Evolutionary conservation across 305 asterid species (phyloP).

Genomic region (Caryopteris hybrid): DNA sequence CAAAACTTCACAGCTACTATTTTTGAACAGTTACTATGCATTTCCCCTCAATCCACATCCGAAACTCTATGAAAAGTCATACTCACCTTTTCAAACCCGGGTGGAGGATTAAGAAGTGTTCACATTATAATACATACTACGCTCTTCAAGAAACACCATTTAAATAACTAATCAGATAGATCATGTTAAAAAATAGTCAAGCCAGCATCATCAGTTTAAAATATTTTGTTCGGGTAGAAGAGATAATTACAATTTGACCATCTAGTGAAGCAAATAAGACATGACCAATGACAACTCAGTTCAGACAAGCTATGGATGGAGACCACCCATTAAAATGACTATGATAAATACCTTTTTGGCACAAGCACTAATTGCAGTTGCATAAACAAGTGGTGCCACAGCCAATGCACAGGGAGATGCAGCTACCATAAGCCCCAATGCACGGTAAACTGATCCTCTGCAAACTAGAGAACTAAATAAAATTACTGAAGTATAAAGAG

Average conservation of each 20-base stretch:
- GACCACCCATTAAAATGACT: background rate
- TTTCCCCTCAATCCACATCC: too few species aligned
- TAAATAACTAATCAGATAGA: background rate
- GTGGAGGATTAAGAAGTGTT: background rate
- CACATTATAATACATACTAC: background rate
- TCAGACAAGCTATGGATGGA: constrained; percentile 9
- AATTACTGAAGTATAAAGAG: constrained; percentile 14
- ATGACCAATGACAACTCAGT: background rate
- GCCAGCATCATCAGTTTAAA: background rate
- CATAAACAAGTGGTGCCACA: constrained; percentile 94
- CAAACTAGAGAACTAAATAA: constrained; percentile 51
- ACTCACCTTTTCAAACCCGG: background rate
- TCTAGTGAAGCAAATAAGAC: background rate
- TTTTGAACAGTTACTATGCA: too few species aligned
- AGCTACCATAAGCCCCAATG: constrained; percentile 98
- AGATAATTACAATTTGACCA: constrained; percentile 4
- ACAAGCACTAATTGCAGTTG: constrained; percentile 98
- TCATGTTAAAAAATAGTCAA: background rate
- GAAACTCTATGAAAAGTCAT: background rate
- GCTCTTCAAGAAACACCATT: background rate
- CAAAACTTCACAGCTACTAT: background rate
- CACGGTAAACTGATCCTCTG: constrained; percentile 98
- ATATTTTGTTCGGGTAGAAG: background rate
- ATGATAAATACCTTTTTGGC: constrained; percentile 72
- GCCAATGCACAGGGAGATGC: constrained; percentile 99